phyloP scores from a whole-genome alignment of 1,284 basidiomycete genomes.

The Cystobasidiaceae sp. region DNA sequence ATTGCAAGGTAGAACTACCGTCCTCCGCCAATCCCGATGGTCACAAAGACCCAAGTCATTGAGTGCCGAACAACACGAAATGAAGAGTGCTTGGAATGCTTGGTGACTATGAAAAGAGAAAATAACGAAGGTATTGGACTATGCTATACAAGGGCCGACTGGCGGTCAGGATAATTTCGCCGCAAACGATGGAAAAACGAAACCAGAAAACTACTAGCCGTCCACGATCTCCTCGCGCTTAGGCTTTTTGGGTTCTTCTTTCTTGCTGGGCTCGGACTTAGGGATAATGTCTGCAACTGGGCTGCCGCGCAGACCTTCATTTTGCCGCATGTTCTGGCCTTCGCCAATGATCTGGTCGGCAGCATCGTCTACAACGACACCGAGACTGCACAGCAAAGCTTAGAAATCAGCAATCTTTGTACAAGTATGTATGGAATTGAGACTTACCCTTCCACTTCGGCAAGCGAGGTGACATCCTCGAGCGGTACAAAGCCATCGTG shows the following conservation, averaged over 20 bases:
- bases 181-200: too few relatives aligned
- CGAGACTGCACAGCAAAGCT: not conserved
- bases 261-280: not conserved
- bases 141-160: too few relatives aligned
- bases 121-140: not conserved
- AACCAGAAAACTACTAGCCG: slow-evolving; percentile 2
- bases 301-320: slow-evolving; percentile 5
- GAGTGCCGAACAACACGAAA: not conserved
- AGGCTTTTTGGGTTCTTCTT: slow-evolving; percentile 18
- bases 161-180: too few relatives aligned
- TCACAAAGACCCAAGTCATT: not conserved
- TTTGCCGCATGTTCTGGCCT: slow-evolving; percentile 5
- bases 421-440: too few relatives aligned
- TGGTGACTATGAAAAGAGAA: too few relatives aligned
- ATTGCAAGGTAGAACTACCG: too few relatives aligned
- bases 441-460: slow-evolving; percentile 45
- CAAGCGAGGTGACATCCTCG: slow-evolving; percentile 48
- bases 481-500: slow-evolving; percentile 86
- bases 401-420: not conserved
- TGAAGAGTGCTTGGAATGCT: not conserved
- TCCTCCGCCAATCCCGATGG: not conserved
- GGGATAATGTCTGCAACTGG: not conserved
- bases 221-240: slow-evolving; percentile 31
- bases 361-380: slow-evolving; percentile 29
- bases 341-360: slow-evolving; percentile 18